Conservation (phyloP, 1,139 yeast species). For the Sugiyamaella sp. region DNA sequence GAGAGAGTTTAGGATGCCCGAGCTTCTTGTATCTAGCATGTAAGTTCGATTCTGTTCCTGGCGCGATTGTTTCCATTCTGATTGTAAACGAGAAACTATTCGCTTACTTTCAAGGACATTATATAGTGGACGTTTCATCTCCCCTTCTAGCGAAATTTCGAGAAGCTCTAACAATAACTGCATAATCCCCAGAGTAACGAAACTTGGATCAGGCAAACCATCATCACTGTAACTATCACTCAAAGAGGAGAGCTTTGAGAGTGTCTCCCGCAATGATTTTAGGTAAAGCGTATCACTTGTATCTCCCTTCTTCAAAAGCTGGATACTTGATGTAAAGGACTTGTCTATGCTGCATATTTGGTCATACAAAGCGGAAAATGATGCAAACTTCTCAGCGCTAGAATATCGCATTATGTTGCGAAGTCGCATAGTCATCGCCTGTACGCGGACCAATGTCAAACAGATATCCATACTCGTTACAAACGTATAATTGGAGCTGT, state of each 20-base stretch:
- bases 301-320: slow-evolving; percentile 26
- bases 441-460: slow-evolving; percentile 27
- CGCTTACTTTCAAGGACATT: neutral
- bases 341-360: slow-evolving; percentile 26
- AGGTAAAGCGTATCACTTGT: slow-evolving; percentile 25
- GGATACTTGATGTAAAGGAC: slow-evolving; percentile 25
- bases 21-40: neutral
- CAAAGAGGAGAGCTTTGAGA: slow-evolving; percentile 2
- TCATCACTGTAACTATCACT: slow-evolving; percentile 10
- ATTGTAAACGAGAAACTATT: slow-evolving; percentile 3
- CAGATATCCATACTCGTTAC: slow-evolving; percentile 17
- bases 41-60: slow-evolving; percentile 5
- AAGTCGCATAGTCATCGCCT: slow-evolving; percentile 23
- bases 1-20: neutral
- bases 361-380: slow-evolving; percentile 19
- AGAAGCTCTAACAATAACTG: slow-evolving; percentile 10
- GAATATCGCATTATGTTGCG: slow-evolving; percentile 23
- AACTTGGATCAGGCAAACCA: slow-evolving; percentile 1
- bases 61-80: slow-evolving; percentile 7
- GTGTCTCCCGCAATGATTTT: slow-evolving; percentile 5
- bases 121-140: neutral
- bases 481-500: neutral
- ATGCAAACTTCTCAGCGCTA: slow-evolving; percentile 27
- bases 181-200: neutral
- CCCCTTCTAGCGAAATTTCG: slow-evolving; percentile 2